phyloP scores from a whole-genome alignment of 2,329 filamentous ascomycete species.

The Rhinocladiella similis region DNA sequence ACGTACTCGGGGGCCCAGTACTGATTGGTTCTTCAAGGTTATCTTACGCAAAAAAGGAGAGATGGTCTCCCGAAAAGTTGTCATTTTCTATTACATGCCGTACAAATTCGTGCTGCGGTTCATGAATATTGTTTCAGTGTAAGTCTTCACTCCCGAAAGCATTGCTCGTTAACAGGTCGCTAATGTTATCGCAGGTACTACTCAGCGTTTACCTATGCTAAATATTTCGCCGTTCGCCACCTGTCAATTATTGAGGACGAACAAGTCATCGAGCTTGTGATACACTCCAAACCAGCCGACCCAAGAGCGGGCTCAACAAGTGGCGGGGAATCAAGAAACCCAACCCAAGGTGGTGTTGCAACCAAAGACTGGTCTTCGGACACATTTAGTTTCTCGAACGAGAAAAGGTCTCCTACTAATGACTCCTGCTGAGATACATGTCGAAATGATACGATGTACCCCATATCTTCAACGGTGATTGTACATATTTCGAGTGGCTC shows the following conservation, averaged over 20 bases:
- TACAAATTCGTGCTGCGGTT: slow-evolving; percentile 48
- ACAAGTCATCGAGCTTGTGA: slow-evolving; percentile 36
- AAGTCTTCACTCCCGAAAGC: slow-evolving; percentile 36
- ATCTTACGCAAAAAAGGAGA: slow-evolving; percentile 39
- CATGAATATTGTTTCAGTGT: slow-evolving; percentile 47
- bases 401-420: too few relatives aligned
- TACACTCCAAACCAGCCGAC: background rate
- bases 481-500: too few relatives aligned
- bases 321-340: background rate
- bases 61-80: slow-evolving; percentile 40
- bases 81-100: slow-evolving; percentile 45
- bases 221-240: slow-evolving; percentile 49
- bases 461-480: too few relatives aligned
- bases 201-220: slow-evolving; percentile 36
- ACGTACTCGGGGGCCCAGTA: background rate
- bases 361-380: slow-evolving; percentile 48
- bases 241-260: slow-evolving; percentile 52
- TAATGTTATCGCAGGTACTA: slow-evolving; percentile 1
- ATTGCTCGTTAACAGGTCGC: background rate
- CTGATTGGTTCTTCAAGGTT: background rate
- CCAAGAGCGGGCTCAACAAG: background rate
- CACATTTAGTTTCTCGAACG: slow-evolving; percentile 23
- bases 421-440: too few relatives aligned
- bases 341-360: slow-evolving; percentile 55
- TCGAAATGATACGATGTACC: too few relatives aligned